Percentiles rank a stretch among this genome's conserved stretches.
Evolutionary conservation across 2,329 filamentous ascomycete species (phyloP).

Genomic region (Alternaria sp.): DNA sequence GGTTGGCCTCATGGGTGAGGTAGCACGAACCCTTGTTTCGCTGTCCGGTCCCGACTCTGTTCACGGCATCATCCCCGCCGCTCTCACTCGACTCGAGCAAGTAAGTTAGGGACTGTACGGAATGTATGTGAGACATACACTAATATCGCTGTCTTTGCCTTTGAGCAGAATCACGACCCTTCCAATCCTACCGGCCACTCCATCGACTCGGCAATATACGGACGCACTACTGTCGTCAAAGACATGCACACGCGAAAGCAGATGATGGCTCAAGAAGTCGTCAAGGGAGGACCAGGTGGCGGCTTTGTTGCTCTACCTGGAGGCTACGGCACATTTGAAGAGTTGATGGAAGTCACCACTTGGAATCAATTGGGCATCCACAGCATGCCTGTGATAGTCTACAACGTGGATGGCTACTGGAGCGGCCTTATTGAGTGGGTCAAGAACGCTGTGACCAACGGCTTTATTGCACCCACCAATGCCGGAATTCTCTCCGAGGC

Average conservation of each 20-base stretch:
- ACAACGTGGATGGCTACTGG: slow-evolving; percentile 92
- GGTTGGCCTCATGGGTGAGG: slow-evolving; percentile 92
- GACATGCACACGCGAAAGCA: slow-evolving; percentile 98
- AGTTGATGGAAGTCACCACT: slow-evolving; percentile 88
- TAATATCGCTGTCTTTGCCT: too few species aligned
- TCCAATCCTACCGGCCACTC: slow-evolving; percentile 52
- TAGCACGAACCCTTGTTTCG: slow-evolving; percentile 84
- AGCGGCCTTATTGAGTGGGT: slow-evolving; percentile 87
- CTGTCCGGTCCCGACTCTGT: slow-evolving; percentile 82
- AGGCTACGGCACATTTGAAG: slow-evolving; percentile 94
- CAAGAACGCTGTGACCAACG: slow-evolving; percentile 73
- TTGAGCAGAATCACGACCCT: slow-evolving; percentile 62
- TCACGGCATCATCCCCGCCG: slow-evolving; percentile 91
- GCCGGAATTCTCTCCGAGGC: slow-evolving; percentile 81
- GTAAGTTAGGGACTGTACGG: too few species aligned
- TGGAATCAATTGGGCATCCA: slow-evolving; percentile 99
- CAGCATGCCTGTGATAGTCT: slow-evolving; percentile 73
- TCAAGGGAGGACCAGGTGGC: slow-evolving; percentile 79
- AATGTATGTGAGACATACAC: too few species aligned
- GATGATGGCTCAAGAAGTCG: slow-evolving; percentile 89
- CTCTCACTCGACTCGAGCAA: slow-evolving; percentile 77
- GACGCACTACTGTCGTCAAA: slow-evolving; percentile 83
- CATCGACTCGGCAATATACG: slow-evolving; percentile 73
- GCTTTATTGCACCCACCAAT: slow-evolving; percentile 78
- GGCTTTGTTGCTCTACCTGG: slow-evolving; percentile 90